Evolutionary conservation across 345 rosid species (phyloP).

Genomic region (Arabis hirsuta): DNA sequence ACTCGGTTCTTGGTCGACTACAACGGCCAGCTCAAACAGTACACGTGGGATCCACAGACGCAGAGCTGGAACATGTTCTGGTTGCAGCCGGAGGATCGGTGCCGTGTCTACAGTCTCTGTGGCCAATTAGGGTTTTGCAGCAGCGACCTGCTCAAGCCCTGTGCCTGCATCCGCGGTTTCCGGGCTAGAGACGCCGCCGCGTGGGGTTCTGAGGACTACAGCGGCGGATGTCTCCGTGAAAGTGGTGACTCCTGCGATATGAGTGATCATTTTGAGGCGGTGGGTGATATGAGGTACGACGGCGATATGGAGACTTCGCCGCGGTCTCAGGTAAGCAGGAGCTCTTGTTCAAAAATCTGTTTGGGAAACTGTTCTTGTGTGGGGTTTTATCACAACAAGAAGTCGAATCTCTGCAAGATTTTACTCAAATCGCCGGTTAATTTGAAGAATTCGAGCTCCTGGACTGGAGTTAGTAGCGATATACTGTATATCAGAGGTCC

Average conservation of each 20-base stretch:
- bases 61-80: constrained; percentile 53
- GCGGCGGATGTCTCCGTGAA: constrained; percentile 56
- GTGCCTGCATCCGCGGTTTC: constrained; percentile 67
- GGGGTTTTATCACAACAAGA: constrained; percentile 56
- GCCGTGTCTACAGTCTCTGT: constrained; percentile 65
- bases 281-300: constrained; percentile 47
- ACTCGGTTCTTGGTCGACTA: constrained; percentile 51
- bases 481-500: constrained; percentile 58
- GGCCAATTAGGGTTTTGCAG: constrained; percentile 71
- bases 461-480: constrained; percentile 42
- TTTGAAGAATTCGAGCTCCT: constrained; percentile 57
- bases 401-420: constrained; percentile 56
- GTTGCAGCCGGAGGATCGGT: constrained; percentile 53
- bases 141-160: constrained; percentile 34
- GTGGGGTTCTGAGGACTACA: constrained; percentile 42
- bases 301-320: constrained; percentile 40
- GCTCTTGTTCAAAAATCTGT: constrained; percentile 57
- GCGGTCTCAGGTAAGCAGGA: constrained; percentile 49
- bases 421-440: constrained; percentile 59
- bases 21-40: constrained; percentile 59
- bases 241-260: constrained; percentile 45
- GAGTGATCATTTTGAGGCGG: constrained; percentile 35
- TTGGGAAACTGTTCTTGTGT: constrained; percentile 68
- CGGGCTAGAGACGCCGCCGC: constrained; percentile 24
- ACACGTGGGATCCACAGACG: constrained; percentile 48